Evolutionary conservation across 768 basidiomycete species (phyloP), one percentile per base, ranked within the genome.

Genomic region (Collybiopsis luxurians): DNA sequence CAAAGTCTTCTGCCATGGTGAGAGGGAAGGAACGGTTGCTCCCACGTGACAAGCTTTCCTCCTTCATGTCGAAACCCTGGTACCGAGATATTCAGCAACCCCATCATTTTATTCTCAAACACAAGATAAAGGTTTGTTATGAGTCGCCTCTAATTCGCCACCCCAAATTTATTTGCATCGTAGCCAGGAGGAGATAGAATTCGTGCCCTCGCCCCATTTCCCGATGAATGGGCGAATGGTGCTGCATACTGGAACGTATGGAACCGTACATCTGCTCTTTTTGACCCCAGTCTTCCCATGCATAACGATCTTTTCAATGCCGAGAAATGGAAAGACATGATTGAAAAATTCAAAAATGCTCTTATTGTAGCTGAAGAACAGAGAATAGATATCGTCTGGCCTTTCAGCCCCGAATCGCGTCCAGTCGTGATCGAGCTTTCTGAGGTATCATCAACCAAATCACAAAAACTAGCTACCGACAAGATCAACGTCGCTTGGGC

Each of bases 401-500:
- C 70, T 28, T 53, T 23, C 30, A 58, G 11, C 36, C 19, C 40
- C 19, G 19, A 28, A 9, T 24, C 28, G 21, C 30, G 38, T 34
- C 42, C 50, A 17, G 36, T 19, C 28, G 50, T 62, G 54, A 65
- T 60, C 24, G 13, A 36, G 38, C 31, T 62, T 30, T 48, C 38
- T 17, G 9, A 50, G 31, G 43, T 38, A 31, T 21, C 48, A 6
- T 15, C 31, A 28, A 55, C 46, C 53, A 13, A 38, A 44, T 11
- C 52, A 57, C 26, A 53, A 59, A 60, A 63, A 55, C 45, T 31
- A 39, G 48, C 60, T 39, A 34, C 43, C 23, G 61, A 60, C 26
- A n/a, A 56, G 11, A 59, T 73, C 23, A 66, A 67, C 44, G 76
- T 84, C 59, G 82, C 82, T 40, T 91, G 89, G 89, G 79, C 80